These are phyloP conservation scores for Phylloporus rhodoxanthus DNA, from an alignment of 768 basidiomycete species.

Conservation along the genomic window DNA sequence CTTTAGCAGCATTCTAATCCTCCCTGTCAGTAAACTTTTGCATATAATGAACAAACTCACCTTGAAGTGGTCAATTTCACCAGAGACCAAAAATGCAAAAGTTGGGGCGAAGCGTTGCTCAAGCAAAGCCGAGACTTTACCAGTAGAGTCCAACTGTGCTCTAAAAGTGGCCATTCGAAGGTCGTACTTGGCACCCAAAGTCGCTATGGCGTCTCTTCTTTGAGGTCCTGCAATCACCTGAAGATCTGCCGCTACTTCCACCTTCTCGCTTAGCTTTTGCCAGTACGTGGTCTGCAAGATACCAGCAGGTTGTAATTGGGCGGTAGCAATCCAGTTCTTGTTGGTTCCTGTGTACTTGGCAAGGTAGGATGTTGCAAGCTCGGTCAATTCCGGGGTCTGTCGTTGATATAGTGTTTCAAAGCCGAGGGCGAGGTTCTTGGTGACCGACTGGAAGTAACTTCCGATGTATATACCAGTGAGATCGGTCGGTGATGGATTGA, in stretches of 20 bases:
- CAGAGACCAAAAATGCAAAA: slow-evolving; percentile 89
- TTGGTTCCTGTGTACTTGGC: slow-evolving; percentile 69
- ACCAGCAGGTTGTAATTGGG: slow-evolving; percentile 77
- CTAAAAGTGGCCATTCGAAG: slow-evolving; percentile 90
- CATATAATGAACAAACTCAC: slow-evolving; percentile 35
- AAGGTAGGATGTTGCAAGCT: slow-evolving; percentile 69
- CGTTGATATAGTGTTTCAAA: slow-evolving; percentile 81
- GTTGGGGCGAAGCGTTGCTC: slow-evolving; percentile 96
- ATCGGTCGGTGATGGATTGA: slow-evolving; percentile 88
- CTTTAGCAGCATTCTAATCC: slow-evolving; percentile 80
- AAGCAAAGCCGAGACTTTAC: slow-evolving; percentile 90
- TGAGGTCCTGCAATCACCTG: slow-evolving; percentile 72
- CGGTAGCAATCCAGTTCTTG: slow-evolving; percentile 90
- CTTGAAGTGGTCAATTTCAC: slow-evolving; percentile 99
- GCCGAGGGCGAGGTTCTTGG: slow-evolving; percentile 85
- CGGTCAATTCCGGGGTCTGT: slow-evolving; percentile 63
- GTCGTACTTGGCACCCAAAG: slow-evolving; percentile 94
- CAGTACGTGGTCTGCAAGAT: slow-evolving; percentile 90
- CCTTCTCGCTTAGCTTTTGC: slow-evolving; percentile 92
- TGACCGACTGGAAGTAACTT: slow-evolving; percentile 88
- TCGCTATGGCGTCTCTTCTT: slow-evolving; percentile 87
- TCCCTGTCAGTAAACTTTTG: background rate
- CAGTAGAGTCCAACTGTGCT: slow-evolving; percentile 90
- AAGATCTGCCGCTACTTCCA: slow-evolving; percentile 95
- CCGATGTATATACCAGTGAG: slow-evolving; percentile 87